These are phyloP conservation scores for Ustilago loliicola DNA, from an alignment of 1,284 basidiomycete genomes.

Conservation along the genomic window DNA sequence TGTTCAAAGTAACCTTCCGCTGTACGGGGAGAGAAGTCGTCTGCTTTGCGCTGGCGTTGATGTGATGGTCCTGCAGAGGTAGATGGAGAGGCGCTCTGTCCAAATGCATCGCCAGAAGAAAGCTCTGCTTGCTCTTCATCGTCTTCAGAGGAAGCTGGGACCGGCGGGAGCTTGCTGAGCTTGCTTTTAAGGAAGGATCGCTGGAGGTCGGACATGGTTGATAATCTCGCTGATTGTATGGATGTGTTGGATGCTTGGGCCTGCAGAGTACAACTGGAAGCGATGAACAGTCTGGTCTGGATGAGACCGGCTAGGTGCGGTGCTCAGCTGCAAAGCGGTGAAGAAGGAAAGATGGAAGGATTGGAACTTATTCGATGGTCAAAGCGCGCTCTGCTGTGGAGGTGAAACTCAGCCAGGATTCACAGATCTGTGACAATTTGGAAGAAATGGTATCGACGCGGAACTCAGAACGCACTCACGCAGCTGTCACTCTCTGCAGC, in stretches of 20 bases:
- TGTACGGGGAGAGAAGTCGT: slow-evolving; percentile 52
- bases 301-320: no score
- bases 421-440: neutral
- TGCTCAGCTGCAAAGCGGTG: no score
- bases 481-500: slow-evolving; percentile 1
- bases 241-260: neutral
- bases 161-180: slow-evolving; percentile 44
- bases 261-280: no score
- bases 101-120: slow-evolving; percentile 11
- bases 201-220: slow-evolving; percentile 42
- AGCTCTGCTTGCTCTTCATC: slow-evolving; percentile 21
- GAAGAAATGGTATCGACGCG: neutral
- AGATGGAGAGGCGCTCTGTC: slow-evolving; percentile 1
- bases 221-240: no score
- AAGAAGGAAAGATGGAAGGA: neutral
- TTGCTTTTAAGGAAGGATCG: slow-evolving; percentile 48
- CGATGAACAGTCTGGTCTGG: neutral
- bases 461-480: neutral
- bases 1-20: slow-evolving; percentile 65
- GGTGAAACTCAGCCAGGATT: neutral
- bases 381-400: neutral
- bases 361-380: neutral
- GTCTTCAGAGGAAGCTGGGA: slow-evolving; percentile 40
- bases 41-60: slow-evolving; percentile 12
- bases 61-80: neutral